phyloP scores from a whole-genome alignment of 2,329 filamentous ascomycete genomes.

The Parasarocladium wereldwijsianum region DNA sequence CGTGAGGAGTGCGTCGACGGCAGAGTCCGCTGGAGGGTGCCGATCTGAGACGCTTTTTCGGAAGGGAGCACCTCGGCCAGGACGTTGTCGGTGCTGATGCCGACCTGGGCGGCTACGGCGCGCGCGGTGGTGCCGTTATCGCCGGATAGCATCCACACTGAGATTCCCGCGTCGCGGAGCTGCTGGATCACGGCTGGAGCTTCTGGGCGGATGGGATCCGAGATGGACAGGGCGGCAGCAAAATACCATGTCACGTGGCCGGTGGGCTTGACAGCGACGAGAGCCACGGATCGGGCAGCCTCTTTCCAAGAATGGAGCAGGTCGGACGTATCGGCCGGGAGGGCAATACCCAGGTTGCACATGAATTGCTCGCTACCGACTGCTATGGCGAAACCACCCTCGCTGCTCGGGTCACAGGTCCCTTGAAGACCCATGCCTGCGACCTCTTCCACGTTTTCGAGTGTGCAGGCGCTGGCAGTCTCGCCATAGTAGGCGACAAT shows the following conservation, averaged over 20 bases:
- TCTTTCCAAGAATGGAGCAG: constrained; percentile 41
- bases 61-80: constrained; percentile 78
- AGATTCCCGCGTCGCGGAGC: constrained; percentile 49
- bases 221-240: constrained; percentile 55
- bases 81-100: constrained; percentile 59
- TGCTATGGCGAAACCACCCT: constrained; percentile 33
- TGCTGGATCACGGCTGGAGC: constrained; percentile 48
- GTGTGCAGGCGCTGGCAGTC: constrained; percentile 15
- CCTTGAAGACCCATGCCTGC: constrained; percentile 59
- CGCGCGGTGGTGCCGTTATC: constrained; percentile 77
- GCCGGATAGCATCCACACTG: constrained; percentile 85
- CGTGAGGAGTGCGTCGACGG: constrained; percentile 17
- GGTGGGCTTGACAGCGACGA: constrained; percentile 31
- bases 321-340: constrained; percentile 19
- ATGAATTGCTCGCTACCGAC: constrained; percentile 65
- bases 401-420: constrained; percentile 22
- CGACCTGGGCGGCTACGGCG: constrained; percentile 61
- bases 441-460: constrained; percentile 44
- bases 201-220: constrained; percentile 68
- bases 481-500: constrained; percentile 46
- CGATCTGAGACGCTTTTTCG: constrained; percentile 63
- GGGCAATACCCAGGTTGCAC: constrained; percentile 26
- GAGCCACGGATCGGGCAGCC: constrained; percentile 48
- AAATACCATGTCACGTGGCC: constrained; percentile 29
- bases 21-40: constrained; percentile 41